Conservation (phyloP, 2,329 filamentous ascomycete genomes). For the Aspergillus sp. region DNA sequence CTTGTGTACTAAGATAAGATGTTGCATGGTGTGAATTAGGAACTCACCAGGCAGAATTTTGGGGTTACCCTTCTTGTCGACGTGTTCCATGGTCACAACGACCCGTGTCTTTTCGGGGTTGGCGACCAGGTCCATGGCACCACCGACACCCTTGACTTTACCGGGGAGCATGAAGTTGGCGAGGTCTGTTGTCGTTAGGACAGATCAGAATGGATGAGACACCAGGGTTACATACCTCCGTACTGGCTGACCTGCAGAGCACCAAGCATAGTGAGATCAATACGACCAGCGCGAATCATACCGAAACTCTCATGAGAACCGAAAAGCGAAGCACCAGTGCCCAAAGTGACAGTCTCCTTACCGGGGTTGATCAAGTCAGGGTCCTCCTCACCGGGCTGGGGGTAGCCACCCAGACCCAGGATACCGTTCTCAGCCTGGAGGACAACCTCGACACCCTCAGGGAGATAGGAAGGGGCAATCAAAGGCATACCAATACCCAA, state of each 20-base stretch:
- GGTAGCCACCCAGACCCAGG: constrained; percentile 74
- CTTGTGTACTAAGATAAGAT: background rate
- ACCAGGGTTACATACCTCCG: constrained; percentile 39
- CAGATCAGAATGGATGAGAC: background rate
- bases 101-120: constrained; percentile 67
- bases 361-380: constrained; percentile 78
- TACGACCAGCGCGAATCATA: constrained; percentile 80
- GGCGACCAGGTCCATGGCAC: constrained; percentile 68
- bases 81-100: constrained; percentile 64
- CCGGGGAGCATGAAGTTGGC: constrained; percentile 90
- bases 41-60: constrained; percentile 50
- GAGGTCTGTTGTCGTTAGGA: constrained; percentile 47
- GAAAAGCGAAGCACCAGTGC: constrained; percentile 68
- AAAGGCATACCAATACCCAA: constrained; percentile 80
- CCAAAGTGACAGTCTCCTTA: constrained; percentile 77
- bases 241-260: constrained; percentile 72
- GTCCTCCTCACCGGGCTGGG: constrained; percentile 61
- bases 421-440: constrained; percentile 84
- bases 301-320: constrained; percentile 75
- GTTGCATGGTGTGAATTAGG: background rate
- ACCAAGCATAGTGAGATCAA: constrained; percentile 77
- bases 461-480: constrained; percentile 68
- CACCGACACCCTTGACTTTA: constrained; percentile 79
- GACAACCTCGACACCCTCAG: constrained; percentile 64
- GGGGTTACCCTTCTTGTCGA: constrained; percentile 60